These are phyloP conservation scores for Seminavis robusta DNA, from an alignment of 108 stramenopile species.

Conservation along the genomic window DNA sequence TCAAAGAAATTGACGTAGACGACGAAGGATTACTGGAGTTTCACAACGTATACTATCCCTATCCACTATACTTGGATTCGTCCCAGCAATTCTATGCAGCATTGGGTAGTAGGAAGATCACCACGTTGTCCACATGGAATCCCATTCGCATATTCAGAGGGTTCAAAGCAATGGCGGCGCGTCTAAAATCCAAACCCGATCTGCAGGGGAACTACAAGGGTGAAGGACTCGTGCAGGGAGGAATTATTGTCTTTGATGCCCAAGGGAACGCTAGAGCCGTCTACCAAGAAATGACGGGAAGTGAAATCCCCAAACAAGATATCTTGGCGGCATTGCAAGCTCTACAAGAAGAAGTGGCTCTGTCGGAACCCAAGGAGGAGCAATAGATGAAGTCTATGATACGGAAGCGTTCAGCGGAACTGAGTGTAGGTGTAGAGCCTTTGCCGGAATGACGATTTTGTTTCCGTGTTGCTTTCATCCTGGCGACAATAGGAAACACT, in stretches of 20 bases:
- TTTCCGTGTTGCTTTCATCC: no score
- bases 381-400: no score
- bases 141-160: slow-evolving; percentile 39
- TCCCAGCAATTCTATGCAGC: slow-evolving; percentile 47
- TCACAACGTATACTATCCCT: slow-evolving; percentile 38
- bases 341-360: slow-evolving; percentile 7
- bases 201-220: slow-evolving; percentile 73
- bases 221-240: slow-evolving; percentile 75
- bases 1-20: slow-evolving; percentile 75
- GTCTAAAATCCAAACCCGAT: slow-evolving; percentile 41
- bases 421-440: no score
- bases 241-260: slow-evolving; percentile 56
- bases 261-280: slow-evolving; percentile 42
- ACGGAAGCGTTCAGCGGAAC: no score
- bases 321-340: slow-evolving; percentile 43
- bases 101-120: slow-evolving; percentile 47
- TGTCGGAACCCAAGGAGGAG: no score
- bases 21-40: slow-evolving; percentile 73
- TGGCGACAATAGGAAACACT: no score
- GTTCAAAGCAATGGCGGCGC: slow-evolving; percentile 26
- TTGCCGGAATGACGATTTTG: no score
- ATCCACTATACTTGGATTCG: slow-evolving; percentile 56
- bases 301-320: slow-evolving; percentile 41
- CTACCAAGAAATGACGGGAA: slow-evolving; percentile 65
- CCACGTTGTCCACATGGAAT: slow-evolving; percentile 30